Conservation (phyloP, 1,139 yeast genomes). For the Saccharomyces hybrid region DNA sequence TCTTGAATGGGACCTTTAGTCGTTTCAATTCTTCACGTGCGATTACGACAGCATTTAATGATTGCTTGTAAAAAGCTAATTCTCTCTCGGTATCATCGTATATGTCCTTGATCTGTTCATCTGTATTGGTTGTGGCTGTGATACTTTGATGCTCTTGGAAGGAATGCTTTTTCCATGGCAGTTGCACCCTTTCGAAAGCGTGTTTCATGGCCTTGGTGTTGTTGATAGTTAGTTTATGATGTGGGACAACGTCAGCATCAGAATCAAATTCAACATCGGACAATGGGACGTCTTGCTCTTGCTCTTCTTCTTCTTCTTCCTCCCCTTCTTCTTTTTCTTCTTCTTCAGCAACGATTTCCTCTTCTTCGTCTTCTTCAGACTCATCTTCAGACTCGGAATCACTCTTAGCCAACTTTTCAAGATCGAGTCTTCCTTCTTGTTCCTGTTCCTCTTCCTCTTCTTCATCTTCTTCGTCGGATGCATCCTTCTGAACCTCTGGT, state of each 20-base stretch:
- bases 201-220: conserved; percentile 64
- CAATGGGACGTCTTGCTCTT: conserved; percentile 60
- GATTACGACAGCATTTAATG: conserved; percentile 69
- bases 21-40: conserved; percentile 60
- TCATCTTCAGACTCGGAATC: conserved; percentile 38
- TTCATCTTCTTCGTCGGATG: conserved; percentile 18
- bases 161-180: conserved; percentile 65
- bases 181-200: conserved; percentile 55
- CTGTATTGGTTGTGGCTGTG: conserved; percentile 52
- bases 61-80: conserved; percentile 82
- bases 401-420: conserved; percentile 52
- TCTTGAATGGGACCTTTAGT: conserved; percentile 74
- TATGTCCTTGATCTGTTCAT: conserved; percentile 68
- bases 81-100: conserved; percentile 92
- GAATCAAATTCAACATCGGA: conserved; percentile 77
- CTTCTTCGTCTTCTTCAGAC: conserved; percentile 39
- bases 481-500: conserved; percentile 28
- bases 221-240: conserved; percentile 76
- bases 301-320: conserved; percentile 37
- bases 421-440: conserved; percentile 31
- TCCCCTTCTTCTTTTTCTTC: conserved; percentile 37
- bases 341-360: conserved; percentile 37
- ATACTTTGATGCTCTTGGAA: conserved; percentile 81
- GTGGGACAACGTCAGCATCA: conserved; percentile 87
- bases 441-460: conserved; percentile 19